Conservation (phyloP, 768 basidiomycete genomes). For the Boletus pseudo-olivaceus region DNA sequence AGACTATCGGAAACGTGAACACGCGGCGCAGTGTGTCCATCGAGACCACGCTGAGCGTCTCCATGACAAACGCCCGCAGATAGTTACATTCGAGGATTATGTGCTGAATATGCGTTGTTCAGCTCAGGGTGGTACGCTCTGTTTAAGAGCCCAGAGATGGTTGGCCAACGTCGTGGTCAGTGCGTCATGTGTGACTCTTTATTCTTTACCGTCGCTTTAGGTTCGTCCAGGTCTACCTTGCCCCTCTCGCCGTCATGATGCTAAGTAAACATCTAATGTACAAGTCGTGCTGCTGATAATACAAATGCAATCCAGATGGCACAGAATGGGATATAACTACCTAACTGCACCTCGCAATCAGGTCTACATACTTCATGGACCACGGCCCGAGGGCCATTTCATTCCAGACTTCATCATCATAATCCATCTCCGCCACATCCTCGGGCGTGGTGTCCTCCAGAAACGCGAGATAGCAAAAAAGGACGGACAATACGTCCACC, state of each 20-base stretch:
- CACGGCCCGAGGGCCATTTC: neutral
- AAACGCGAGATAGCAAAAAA: conserved; percentile 14
- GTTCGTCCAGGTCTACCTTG: no score
- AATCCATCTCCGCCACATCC: neutral
- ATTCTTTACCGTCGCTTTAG: neutral
- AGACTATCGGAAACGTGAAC: no score
- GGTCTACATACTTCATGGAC: neutral
- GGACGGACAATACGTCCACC: conserved; percentile 10
- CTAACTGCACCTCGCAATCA: neutral
- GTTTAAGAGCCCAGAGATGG: neutral
- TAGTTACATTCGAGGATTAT: neutral
- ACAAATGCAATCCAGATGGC: neutral
- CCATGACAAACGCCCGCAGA: neutral
- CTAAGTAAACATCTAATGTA: neutral
- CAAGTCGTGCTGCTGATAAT: neutral
- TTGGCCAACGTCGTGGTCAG: neutral
- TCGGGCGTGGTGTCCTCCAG: neutral
- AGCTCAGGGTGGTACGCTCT: neutral
- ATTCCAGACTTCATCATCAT: conserved; percentile 7
- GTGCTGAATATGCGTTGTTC: no score
- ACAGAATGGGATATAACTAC: neutral
- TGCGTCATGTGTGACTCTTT: neutral
- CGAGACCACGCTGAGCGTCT: neutral
- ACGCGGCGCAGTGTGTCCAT: no score
- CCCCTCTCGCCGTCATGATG: neutral